Evolutionary conservation across 2,329 filamentous ascomycete genomes (phyloP).

Genomic region (Talaromyces sp.): DNA sequence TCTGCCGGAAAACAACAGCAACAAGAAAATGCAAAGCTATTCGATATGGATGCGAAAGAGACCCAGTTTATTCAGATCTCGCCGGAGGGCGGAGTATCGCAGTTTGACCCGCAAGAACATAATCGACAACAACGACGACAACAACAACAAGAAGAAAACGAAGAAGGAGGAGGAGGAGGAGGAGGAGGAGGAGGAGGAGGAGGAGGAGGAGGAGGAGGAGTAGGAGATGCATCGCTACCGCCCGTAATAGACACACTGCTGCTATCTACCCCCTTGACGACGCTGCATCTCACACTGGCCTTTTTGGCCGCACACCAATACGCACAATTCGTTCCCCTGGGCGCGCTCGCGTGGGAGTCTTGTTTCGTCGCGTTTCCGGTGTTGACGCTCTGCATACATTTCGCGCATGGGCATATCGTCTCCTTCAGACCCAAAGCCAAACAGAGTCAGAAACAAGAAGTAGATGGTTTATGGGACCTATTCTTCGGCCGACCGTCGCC

Average conservation of each 20-base stretch:
- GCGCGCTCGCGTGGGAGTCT: constrained; percentile 31
- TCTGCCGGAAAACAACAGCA: constrained; percentile 20
- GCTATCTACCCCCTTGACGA: constrained; percentile 38
- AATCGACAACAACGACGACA: constrained; percentile 4
- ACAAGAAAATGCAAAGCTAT: constrained; percentile 3
- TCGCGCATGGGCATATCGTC: constrained; percentile 42
- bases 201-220: constrained; percentile 1
- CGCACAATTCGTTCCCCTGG: constrained; percentile 32
- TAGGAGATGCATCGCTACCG: constrained; percentile 20
- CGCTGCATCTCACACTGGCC: constrained; percentile 42
- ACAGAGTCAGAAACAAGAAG: constrained; percentile 5
- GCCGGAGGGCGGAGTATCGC: constrained; percentile 19
- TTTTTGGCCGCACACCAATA: constrained; percentile 46
- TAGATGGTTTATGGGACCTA: constrained; percentile 16
- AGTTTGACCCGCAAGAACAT: constrained; percentile 23
- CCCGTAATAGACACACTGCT: constrained; percentile 42
- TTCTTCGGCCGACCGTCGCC: constrained; percentile 21
- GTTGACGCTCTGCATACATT: constrained; percentile 40
- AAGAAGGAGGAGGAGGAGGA: not conserved
- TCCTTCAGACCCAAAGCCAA: constrained; percentile 14
- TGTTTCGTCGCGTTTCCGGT: constrained; percentile 37
- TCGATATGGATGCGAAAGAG: constrained; percentile 10
- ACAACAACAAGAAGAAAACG: not conserved
- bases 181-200: too few species aligned
- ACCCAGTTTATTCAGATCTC: constrained; percentile 29